phyloP scores from a whole-genome alignment of 1,284 basidiomycete species.

The Leccinum holopus region DNA sequence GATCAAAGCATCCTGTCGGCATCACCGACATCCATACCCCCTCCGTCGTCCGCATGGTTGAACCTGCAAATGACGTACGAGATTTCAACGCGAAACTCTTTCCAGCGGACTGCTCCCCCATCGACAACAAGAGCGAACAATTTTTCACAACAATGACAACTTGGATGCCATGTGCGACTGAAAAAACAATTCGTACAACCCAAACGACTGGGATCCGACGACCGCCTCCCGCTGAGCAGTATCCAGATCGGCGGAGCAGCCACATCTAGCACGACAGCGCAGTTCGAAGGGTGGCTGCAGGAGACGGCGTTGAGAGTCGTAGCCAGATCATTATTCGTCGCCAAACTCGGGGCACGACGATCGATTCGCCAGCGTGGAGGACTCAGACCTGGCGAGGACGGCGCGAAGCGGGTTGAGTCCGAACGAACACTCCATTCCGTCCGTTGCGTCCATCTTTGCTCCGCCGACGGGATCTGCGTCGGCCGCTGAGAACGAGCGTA shows the following conservation, averaged over 20 bases:
- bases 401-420: constrained; percentile 52
- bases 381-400: constrained; percentile 46
- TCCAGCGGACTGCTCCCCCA: too few relatives aligned
- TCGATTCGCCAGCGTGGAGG: constrained; percentile 46
- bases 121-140: too few relatives aligned
- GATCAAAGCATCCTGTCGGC: constrained; percentile 39
- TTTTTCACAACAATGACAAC: too few relatives aligned
- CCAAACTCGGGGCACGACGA: constrained; percentile 63
- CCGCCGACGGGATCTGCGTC: background rate
- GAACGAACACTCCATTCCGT: constrained; percentile 59
- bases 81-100: too few relatives aligned
- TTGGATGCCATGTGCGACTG: too few relatives aligned
- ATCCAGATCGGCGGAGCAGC: constrained; percentile 21
- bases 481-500: background rate
- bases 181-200: too few relatives aligned
- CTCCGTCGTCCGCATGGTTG: too few relatives aligned
- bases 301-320: constrained; percentile 38
- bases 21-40: too few relatives aligned
- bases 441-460: constrained; percentile 45
- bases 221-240: constrained; percentile 48
- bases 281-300: constrained; percentile 37
- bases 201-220: constrained; percentile 39
- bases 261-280: background rate
- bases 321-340: constrained; percentile 57
- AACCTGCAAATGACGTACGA: too few relatives aligned